These are phyloP conservation scores for Pochonia chlamydosporia DNA, from an alignment of 2,329 filamentous ascomycete species.

Conservation along the genomic window DNA sequence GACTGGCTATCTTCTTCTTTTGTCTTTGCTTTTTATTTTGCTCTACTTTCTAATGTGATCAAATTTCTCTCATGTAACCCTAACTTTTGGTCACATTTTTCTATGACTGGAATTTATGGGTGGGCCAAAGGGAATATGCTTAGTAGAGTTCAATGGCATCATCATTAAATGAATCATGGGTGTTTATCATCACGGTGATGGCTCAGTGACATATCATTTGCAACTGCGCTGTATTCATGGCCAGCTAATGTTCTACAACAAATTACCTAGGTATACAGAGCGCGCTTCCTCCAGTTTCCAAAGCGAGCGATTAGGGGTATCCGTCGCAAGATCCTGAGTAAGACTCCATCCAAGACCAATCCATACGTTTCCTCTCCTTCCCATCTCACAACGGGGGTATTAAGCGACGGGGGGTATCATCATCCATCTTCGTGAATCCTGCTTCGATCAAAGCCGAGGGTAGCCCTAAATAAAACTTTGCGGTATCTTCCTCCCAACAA, in stretches of 20 bases:
- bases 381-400: neutral
- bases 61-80: neutral
- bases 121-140: neutral
- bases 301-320: conserved; percentile 17
- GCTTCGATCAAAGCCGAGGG: neutral
- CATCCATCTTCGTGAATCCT: neutral
- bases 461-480: neutral
- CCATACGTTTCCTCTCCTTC: neutral
- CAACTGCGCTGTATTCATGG: neutral
- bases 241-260: neutral
- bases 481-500: neutral
- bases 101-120: neutral
- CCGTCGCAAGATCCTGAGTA: conserved; percentile 9
- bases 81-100: neutral
- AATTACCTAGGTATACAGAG: neutral
- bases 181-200: no score
- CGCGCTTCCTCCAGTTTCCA: conserved; percentile 1
- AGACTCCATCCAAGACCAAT: neutral
- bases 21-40: conserved; percentile 9
- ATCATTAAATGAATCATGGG: no score
- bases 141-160: neutral
- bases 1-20: conserved; percentile 20
- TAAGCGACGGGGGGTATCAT: conserved; percentile 13
- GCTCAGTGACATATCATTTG: no score
- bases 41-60: neutral